phyloP scores from a whole-genome alignment of 1,284 basidiomycete genomes.

The Coniferiporia sulphurascens region DNA sequence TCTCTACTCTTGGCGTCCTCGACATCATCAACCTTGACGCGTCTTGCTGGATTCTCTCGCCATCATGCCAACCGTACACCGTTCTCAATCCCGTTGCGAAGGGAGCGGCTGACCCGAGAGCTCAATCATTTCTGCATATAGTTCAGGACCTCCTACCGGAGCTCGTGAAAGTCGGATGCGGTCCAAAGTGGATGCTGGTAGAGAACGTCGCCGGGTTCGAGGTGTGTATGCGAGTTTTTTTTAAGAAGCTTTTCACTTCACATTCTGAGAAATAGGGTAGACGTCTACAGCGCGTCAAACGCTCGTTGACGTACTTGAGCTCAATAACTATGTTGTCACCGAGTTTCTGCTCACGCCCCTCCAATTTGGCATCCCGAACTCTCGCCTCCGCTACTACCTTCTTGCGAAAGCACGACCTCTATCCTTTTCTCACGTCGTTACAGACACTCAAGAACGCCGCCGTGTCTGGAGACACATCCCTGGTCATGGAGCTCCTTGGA shows the following conservation, averaged over 20 bases:
- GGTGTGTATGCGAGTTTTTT: constrained; percentile 36
- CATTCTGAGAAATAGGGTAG: constrained; percentile 31
- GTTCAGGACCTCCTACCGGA: constrained; percentile 60
- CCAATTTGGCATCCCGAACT: constrained; percentile 75
- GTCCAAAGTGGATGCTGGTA: constrained; percentile 57
- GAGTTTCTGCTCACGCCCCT: constrained; percentile 69
- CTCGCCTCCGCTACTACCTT: constrained; percentile 73
- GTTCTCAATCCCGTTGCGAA: constrained; percentile 66
- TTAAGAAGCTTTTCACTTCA: constrained; percentile 9
- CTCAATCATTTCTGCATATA: constrained; percentile 67
- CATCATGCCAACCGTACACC: constrained; percentile 78
- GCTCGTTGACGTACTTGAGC: constrained; percentile 44
- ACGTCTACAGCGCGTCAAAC: constrained; percentile 55
- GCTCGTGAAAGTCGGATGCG: constrained; percentile 36
- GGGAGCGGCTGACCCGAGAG: constrained; percentile 66
- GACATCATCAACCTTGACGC: constrained; percentile 43
- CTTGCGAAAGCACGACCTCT: constrained; percentile 51
- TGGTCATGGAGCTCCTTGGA: constrained; percentile 38
- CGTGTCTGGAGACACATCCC: constrained; percentile 49
- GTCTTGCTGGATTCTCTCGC: constrained; percentile 68
- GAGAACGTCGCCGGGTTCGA: constrained; percentile 81
- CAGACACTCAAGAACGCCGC: constrained; percentile 16
- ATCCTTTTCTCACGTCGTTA: constrained; percentile 25
- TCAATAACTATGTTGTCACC: constrained; percentile 48
- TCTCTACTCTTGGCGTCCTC: constrained; percentile 46